Evolutionary conservation across 805 yeast genomes (phyloP).

Genomic region (Ascoidea rubescens): DNA sequence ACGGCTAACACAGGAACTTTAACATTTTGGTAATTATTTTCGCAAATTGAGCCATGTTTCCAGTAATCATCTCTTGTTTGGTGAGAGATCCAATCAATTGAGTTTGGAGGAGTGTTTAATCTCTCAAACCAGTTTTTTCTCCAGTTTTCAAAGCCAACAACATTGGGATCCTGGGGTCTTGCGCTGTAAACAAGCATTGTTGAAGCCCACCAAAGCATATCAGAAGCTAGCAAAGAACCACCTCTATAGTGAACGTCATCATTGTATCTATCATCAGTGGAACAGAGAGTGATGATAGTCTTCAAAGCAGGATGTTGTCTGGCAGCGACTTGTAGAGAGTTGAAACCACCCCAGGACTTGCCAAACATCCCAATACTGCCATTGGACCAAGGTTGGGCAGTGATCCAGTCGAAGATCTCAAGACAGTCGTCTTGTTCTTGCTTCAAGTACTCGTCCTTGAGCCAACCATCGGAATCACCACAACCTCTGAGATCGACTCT

Average conservation of each 20-base stretch:
- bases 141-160: conserved; percentile 24
- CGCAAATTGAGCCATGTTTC: conserved; percentile 34
- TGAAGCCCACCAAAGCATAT: conserved; percentile 38
- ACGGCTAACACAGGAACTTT: conserved; percentile 28
- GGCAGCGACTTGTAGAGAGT: conserved; percentile 30
- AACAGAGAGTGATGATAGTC: conserved; percentile 28
- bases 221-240: conserved; percentile 28
- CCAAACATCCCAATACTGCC: conserved; percentile 34
- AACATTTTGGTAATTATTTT: conserved; percentile 21
- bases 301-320: conserved; percentile 33
- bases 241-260: conserved; percentile 38
- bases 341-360: conserved; percentile 36
- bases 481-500: conserved; percentile 34
- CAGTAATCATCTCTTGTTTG: conserved; percentile 31
- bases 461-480: conserved; percentile 27
- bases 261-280: conserved; percentile 32
- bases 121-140: conserved; percentile 26
- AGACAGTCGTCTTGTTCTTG: conserved; percentile 31
- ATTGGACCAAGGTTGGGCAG: conserved; percentile 27
- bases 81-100: conserved; percentile 27
- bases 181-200: conserved; percentile 30
- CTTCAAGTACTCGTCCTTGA: conserved; percentile 26
- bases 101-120: conserved; percentile 25
- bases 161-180: conserved; percentile 30
- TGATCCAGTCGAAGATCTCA: conserved; percentile 29